phyloP scores from a whole-genome alignment of 179 eudicot species.

The Sideroxylon spinosum region DNA sequence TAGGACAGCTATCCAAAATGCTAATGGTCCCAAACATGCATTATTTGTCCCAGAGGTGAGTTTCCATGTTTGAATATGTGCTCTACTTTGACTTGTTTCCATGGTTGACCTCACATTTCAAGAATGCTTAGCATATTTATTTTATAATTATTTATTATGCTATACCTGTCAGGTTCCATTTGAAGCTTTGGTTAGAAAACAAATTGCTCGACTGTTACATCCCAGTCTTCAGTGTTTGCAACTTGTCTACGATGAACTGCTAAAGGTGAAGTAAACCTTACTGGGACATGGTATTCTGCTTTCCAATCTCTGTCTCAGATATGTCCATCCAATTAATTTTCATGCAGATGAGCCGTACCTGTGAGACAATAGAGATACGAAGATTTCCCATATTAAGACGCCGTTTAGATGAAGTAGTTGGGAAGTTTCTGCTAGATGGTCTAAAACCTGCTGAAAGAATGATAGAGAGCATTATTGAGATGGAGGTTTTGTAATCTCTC shows the following conservation, averaged over 20 bases:
- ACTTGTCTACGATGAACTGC: constrained; percentile 46
- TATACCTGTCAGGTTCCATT: constrained; percentile 49
- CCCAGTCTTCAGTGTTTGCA: constrained; percentile 59
- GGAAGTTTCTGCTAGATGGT: constrained; percentile 25
- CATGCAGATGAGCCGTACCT: constrained; percentile 17
- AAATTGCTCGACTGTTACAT: constrained; percentile 54
- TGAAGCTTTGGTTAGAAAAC: constrained; percentile 63
- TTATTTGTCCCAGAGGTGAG: constrained; percentile 54
- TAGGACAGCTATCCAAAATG: constrained; percentile 54
- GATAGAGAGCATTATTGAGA: constrained; percentile 25
- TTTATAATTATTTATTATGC: no score
- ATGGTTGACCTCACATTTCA: background rate
- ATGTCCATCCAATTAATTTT: no score
- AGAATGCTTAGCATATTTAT: background rate
- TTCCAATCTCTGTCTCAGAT: no score
- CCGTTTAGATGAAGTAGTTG: constrained; percentile 18
- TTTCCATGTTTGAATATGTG: background rate
- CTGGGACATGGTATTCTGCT: background rate
- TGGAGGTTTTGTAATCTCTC: constrained; percentile 29
- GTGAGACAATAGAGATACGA: constrained; percentile 22
- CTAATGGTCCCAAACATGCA: constrained; percentile 60
- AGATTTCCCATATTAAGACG: constrained; percentile 25
- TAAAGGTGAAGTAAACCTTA: constrained; percentile 32
- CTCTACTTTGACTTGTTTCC: background rate
- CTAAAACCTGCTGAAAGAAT: constrained; percentile 27